Conservation (phyloP, 352 stramenopile genomes). For the Phytopythium mirpurense region DNA sequence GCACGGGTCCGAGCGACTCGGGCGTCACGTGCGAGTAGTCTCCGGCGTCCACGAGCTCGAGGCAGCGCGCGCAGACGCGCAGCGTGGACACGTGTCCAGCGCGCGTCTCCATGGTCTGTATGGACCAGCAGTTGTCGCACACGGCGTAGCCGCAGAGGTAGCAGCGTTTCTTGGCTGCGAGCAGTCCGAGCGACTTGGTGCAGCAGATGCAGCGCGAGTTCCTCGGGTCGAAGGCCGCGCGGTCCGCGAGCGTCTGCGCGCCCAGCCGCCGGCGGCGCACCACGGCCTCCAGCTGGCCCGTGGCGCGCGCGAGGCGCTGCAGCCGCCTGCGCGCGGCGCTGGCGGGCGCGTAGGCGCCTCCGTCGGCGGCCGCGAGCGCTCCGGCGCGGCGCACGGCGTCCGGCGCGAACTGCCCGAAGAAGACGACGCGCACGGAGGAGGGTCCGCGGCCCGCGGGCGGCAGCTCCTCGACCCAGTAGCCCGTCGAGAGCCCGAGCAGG, state of each 20-base stretch:
- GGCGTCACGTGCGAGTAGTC: constrained; percentile 44
- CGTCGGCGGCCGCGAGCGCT: constrained; percentile 15
- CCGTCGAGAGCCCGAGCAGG: constrained; percentile 26
- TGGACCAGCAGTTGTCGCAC: constrained; percentile 33
- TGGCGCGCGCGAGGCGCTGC: constrained; percentile 31
- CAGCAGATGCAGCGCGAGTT: constrained; percentile 60
- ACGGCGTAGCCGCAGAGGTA: constrained; percentile 34
- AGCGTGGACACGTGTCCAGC: constrained; percentile 29
- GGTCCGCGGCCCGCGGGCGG: constrained; percentile 12
- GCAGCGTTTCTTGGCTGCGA: constrained; percentile 30
- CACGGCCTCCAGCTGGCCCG: constrained; percentile 31
- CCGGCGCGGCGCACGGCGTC: constrained; percentile 5
- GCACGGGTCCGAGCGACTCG: constrained; percentile 14
- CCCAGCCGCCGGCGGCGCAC: constrained; percentile 54
- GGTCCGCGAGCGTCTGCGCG: constrained; percentile 46
- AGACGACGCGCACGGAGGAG: constrained; percentile 33
- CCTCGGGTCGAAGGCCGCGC: constrained; percentile 29
- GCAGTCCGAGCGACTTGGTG: constrained; percentile 34
- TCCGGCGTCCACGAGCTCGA: constrained; percentile 45
- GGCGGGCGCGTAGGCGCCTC: constrained; percentile 4
- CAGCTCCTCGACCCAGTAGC: constrained; percentile 29
- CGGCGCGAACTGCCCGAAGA: constrained; percentile 24
- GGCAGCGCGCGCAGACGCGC: constrained; percentile 39
- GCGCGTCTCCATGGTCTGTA: constrained; percentile 26
- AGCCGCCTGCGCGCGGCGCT: constrained; percentile 22